Conservation (phyloP, 495 filamentous ascomycete genomes). For the Aspergillus ellipticus region DNA sequence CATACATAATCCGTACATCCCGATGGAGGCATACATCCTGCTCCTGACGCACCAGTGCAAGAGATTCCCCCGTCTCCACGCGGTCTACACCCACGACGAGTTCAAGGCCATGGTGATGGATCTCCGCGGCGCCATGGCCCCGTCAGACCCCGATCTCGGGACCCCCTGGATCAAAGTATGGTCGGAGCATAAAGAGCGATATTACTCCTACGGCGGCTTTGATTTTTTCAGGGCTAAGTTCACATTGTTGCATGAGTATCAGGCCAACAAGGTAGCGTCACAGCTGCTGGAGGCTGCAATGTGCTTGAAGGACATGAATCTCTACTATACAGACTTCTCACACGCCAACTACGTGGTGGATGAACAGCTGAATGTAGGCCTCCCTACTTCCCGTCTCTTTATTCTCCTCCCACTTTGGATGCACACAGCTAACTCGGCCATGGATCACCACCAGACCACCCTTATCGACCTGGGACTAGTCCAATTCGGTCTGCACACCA, state of each 20-base stretch:
- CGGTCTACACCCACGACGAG: conserved; percentile 24
- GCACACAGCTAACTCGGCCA: background rate
- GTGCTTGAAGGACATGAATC: conserved; percentile 22
- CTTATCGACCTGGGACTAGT: background rate
- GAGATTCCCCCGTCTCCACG: conserved; percentile 25
- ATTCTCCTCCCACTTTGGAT: background rate
- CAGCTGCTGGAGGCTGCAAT: conserved; percentile 23
- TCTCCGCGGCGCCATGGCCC: background rate
- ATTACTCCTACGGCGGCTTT: too few species aligned
- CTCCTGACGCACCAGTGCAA: conserved; percentile 18
- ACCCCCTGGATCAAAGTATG: background rate
- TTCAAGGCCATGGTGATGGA: conserved; percentile 17
- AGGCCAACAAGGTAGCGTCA: conserved; percentile 23
- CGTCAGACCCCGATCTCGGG: too few species aligned
- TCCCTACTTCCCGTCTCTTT: background rate
- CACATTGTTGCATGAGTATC: conserved; percentile 17
- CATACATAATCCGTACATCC: conserved; percentile 15
- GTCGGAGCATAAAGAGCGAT: background rate
- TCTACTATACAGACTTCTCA: conserved; percentile 25
- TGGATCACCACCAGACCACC: background rate
- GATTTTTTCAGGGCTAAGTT: too few species aligned
- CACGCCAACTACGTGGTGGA: conserved; percentile 20
- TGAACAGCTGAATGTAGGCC: background rate
- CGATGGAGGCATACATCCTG: conserved; percentile 23
- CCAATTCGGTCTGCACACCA: background rate